Base-by-base conservation (phyloP, 495 filamentous ascomycete genomes). In the Paragyromitra xinjiangensis region DNA sequence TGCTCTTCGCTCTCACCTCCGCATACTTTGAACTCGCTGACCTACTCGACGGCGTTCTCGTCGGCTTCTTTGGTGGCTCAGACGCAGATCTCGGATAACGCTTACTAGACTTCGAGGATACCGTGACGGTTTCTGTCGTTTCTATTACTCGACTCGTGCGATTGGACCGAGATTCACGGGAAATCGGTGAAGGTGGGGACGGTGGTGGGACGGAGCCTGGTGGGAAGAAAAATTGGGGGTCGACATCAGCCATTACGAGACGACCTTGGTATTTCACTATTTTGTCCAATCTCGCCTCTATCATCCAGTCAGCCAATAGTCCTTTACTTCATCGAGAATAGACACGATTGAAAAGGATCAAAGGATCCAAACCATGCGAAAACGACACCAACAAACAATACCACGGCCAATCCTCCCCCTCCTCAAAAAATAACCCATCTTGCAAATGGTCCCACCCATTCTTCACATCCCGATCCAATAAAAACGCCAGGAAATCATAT, bases 341-440 rank as follows among this genome's bases (percentile, higher is more conserved):
- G 16, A 42, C 29, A 26, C 34, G 44, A 26, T 58, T 56, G 3
- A 26, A 16, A 64, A 29, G 19, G 51, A 61, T 34, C 6, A 45
- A 16, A 11, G 11, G 37, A 40, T 29, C 55, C 75, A 50, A 78
- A 78, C 77, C 77, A 66, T 78, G 62, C n/a, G 75, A 40, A 19
- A 66, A 78, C 14, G 66, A 53, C 16, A 63, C 77, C 3, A 71
- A 22, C 2, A 79, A 9, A 45, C 59, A 73, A 72, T 79, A 79
- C 77, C 77, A 79, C n/a, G 77, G 77, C 77, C 77, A 79, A 24
- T 55, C 68, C 12, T 71, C 74, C 9, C 61, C 77, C 6, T 79
- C 77, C 61, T 78, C 74, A 62, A 79, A 79, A 44, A 79, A 78
- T 42, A 79, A 50, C 8, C 77, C 77, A 73, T 77, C 74, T 50